Conservation (phyloP, 352 stramenopile genomes). For the Phytopythium aichiense region DNA sequence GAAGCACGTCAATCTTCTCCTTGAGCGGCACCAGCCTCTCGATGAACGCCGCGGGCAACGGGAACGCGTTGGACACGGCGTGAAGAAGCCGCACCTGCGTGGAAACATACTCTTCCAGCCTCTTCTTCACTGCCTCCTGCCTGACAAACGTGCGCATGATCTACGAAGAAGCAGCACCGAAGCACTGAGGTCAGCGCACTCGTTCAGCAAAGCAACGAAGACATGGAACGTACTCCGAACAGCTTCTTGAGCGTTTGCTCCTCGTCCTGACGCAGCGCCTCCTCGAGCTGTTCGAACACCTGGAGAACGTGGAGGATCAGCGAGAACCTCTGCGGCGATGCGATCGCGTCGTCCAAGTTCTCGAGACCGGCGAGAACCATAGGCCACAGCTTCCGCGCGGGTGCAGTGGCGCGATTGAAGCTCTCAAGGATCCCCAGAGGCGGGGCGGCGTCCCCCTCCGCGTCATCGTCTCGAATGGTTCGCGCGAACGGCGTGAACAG, state of each 20-base stretch:
- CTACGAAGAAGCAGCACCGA: slow-evolving; percentile 7
- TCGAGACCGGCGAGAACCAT: slow-evolving; percentile 37
- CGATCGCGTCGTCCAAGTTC: slow-evolving; percentile 41
- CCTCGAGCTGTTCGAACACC: slow-evolving; percentile 53
- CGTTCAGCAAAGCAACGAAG: neutral
- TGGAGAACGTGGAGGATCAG: slow-evolving; percentile 60
- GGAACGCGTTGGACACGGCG: slow-evolving; percentile 37
- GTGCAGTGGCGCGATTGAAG: slow-evolving; percentile 33
- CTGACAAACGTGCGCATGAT: slow-evolving; percentile 49
- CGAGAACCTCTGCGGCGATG: slow-evolving; percentile 58
- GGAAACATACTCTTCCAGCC: slow-evolving; percentile 27
- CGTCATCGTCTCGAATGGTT: slow-evolving; percentile 16
- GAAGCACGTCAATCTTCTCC: slow-evolving; percentile 50
- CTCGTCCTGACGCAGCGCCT: slow-evolving; percentile 33
- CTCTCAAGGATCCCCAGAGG: slow-evolving; percentile 17
- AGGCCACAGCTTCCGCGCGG: slow-evolving; percentile 47
- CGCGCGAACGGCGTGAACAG: slow-evolving; percentile 46
- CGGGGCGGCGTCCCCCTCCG: neutral
- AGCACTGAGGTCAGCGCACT: neutral
- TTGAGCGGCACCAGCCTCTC: slow-evolving; percentile 36
- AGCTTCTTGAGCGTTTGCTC: slow-evolving; percentile 28
- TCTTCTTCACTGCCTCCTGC: slow-evolving; percentile 46
- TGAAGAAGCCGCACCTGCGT: slow-evolving; percentile 50
- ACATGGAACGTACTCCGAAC: slow-evolving; percentile 22
- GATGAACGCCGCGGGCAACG: slow-evolving; percentile 28